Percentiles rank a stretch among this genome's conserved stretches.
These are phyloP conservation scores for Termitomyces sp. DNA, from an alignment of 768 basidiomycete species.

Conservation along the genomic window DNA sequence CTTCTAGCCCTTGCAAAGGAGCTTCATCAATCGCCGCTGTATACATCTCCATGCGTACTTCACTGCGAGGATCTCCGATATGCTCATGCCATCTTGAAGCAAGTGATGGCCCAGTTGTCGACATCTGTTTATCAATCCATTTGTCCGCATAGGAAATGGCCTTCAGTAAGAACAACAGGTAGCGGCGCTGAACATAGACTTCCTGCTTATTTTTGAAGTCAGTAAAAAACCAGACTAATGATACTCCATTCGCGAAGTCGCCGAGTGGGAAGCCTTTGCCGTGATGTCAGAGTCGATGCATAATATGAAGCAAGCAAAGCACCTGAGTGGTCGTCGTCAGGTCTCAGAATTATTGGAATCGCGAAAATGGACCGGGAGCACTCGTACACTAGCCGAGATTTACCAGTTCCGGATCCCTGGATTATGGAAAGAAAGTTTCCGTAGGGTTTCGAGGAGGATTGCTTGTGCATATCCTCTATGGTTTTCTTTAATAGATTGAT, in stretches of 20 bases:
- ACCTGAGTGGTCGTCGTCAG: neutral
- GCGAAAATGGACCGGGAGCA: neutral
- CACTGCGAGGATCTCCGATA: too few species aligned
- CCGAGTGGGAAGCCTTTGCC: neutral
- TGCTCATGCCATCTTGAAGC: too few species aligned
- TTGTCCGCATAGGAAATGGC: neutral
- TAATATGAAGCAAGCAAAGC: neutral
- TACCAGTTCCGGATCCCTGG: constrained; percentile 2
- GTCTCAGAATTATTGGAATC: neutral
- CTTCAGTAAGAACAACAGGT: neutral
- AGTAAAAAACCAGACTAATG: neutral
- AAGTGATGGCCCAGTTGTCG: too few species aligned
- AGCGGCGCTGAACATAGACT: neutral
- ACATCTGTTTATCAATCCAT: neutral
- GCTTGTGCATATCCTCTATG: neutral
- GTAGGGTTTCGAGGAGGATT: neutral
- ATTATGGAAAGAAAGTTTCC: neutral
- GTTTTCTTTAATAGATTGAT: neutral
- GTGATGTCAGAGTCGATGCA: neutral
- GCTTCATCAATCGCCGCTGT: too few species aligned
- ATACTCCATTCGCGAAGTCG: neutral
- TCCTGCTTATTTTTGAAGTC: neutral
- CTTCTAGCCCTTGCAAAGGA: too few species aligned
- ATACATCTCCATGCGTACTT: too few species aligned
- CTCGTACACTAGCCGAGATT: constrained; percentile 8